Percentiles rank a stretch among this genome's conserved stretches.
Evolutionary conservation across 140 eudicot species (phyloP).

Genomic region (Stevia rebaudiana): DNA sequence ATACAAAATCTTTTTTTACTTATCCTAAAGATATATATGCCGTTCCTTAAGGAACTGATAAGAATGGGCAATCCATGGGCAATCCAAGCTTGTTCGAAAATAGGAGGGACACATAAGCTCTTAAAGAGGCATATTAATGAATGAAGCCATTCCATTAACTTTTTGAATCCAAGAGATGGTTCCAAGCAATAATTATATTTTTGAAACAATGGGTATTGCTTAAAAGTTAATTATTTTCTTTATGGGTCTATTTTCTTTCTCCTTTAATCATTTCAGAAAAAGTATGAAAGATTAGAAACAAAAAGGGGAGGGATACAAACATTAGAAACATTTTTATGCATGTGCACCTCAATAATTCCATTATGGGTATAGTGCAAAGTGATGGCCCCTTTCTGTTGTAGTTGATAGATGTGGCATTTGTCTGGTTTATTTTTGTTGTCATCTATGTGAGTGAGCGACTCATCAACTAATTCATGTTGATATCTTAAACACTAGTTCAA

Average conservation of each 20-base stretch:
- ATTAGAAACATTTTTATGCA: conserved; percentile 39
- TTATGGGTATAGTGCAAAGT: conserved; percentile 51
- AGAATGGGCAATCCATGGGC: conserved; percentile 19
- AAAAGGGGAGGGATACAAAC: conserved; percentile 39
- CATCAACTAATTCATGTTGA: conserved; percentile 36
- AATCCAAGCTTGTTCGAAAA: conserved; percentile 33
- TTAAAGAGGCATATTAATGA: conserved; percentile 28
- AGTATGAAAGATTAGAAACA: conserved; percentile 31
- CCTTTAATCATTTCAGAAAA: conserved; percentile 38
- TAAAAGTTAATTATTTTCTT: conserved; percentile 34
- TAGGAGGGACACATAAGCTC: conserved; percentile 31
- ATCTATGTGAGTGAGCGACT: conserved; percentile 25
- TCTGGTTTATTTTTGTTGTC: conserved; percentile 49
- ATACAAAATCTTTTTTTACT: conserved; percentile 1
- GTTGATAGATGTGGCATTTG: conserved; percentile 50
- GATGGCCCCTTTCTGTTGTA: conserved; percentile 54
- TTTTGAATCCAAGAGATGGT: conserved; percentile 30
- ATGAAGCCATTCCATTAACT: conserved; percentile 32
- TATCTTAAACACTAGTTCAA: too few species aligned
- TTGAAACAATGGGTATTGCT: conserved; percentile 28
- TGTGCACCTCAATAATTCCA: conserved; percentile 58
- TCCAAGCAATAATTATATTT: conserved; percentile 31
- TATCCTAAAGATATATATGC: conserved; percentile 14
- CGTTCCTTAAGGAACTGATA: conserved; percentile 26
- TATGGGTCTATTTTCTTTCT: conserved; percentile 29